A percentile compares a stretch with the other conserved stretches of the same genome.
Conservation (phyloP, 352 stramenopile species). For the Nothophytophthora sp. region DNA sequence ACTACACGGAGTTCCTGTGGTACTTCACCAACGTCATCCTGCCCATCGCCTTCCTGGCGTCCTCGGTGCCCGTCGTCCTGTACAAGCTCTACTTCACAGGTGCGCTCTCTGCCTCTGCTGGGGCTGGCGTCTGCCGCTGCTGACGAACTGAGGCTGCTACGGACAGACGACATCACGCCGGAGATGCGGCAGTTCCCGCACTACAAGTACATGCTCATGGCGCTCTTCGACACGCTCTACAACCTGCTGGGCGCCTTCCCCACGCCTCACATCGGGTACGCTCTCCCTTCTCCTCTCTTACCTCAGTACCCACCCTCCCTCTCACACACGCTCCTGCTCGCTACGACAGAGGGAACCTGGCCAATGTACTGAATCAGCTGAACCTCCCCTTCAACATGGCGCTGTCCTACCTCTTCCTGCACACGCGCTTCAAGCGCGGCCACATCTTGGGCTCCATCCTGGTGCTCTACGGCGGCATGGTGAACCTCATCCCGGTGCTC, state of each 20-base stretch:
- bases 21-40: conserved; percentile 89
- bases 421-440: conserved; percentile 78
- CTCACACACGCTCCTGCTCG: background rate
- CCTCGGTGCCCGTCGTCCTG: conserved; percentile 74
- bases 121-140: background rate
- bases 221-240: conserved; percentile 82
- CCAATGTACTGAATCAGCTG: conserved; percentile 85
- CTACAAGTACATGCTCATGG: conserved; percentile 89
- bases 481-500: conserved; percentile 83
- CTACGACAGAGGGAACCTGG: conserved; percentile 66
- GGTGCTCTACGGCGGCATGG: conserved; percentile 83
- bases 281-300: background rate
- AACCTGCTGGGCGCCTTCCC: conserved; percentile 84
- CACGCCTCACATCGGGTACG: conserved; percentile 82
- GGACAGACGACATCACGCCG: conserved; percentile 81
- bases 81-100: conserved; percentile 86
- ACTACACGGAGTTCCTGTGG: conserved; percentile 88
- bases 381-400: conserved; percentile 90
- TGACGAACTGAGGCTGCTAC: conserved; percentile 1
- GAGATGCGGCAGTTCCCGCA: conserved; percentile 85
- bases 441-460: conserved; percentile 86
- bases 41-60: conserved; percentile 73
- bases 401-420: conserved; percentile 77
- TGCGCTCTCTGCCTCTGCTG: conserved; percentile 19
- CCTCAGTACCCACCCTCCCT: no score